These are phyloP conservation scores for Blastocystis hominis DNA, from an alignment of 352 stramenopile genomes.

Conservation along the genomic window DNA sequence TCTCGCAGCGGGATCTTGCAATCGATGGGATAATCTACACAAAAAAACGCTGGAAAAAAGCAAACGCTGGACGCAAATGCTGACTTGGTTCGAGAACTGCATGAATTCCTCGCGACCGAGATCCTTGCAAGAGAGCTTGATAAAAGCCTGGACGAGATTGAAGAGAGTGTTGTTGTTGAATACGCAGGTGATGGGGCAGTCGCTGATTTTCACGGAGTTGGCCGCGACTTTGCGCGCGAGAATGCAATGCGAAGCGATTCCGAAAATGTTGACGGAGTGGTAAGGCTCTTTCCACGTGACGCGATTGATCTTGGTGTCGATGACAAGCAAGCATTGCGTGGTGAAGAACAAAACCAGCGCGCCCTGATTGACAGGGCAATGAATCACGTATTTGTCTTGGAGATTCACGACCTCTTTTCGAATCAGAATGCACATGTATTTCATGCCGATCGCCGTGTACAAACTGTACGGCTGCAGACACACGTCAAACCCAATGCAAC, in stretches of 20 bases:
- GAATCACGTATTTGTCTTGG: conserved; percentile 19
- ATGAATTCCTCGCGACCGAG: not conserved
- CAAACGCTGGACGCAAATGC: not conserved
- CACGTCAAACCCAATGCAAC: not conserved
- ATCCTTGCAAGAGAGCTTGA: not conserved
- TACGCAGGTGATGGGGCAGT: not conserved
- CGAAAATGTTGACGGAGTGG: not conserved
- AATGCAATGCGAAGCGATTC: not conserved
- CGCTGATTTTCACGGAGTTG: not conserved
- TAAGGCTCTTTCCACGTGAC: conserved; percentile 7
- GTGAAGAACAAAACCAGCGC: conserved; percentile 45
- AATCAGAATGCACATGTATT: not conserved
- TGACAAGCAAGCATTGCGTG: not conserved
- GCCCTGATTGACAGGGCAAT: not conserved
- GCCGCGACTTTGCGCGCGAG: not conserved
- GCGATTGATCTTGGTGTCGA: not conserved
- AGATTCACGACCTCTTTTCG: not conserved
- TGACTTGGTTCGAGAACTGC: not conserved
- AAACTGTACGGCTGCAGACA: not conserved
- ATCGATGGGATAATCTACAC: conserved; percentile 11
- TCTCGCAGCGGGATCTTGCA: not conserved
- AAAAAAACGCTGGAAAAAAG: not conserved
- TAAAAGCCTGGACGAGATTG: not conserved
- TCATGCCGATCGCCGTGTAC: conserved; percentile 6
- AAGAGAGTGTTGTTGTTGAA: conserved; percentile 5